Conservation (phyloP, 78 protist genomes). For the Creolimax fragrantissima region DNA sequence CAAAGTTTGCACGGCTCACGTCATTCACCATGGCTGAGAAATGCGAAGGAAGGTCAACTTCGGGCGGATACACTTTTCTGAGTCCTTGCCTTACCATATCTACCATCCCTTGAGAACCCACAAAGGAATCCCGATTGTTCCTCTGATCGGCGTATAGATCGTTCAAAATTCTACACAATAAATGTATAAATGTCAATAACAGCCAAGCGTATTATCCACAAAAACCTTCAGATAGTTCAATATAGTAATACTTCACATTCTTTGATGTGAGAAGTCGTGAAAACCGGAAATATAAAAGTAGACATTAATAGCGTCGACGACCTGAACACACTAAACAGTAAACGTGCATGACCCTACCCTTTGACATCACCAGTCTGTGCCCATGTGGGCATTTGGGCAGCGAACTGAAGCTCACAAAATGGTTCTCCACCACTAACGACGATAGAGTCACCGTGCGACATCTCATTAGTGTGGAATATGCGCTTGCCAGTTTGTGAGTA, state of each 20-base stretch:
- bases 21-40: background rate
- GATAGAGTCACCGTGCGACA: background rate
- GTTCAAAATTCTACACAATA: background rate
- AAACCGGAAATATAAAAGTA: too few species aligned
- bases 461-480: background rate
- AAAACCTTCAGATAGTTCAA: too few species aligned
- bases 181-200: too few species aligned
- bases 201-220: too few species aligned
- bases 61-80: background rate
- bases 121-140: background rate
- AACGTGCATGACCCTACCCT: background rate
- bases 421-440: background rate
- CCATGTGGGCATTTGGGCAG: background rate
- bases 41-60: background rate
- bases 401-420: background rate
- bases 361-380: background rate
- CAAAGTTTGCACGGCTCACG: too few species aligned
- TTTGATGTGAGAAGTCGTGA: too few species aligned
- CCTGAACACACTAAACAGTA: too few species aligned
- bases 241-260: too few species aligned
- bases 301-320: too few species aligned
- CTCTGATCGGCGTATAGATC: background rate
- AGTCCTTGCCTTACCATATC: background rate
- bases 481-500: background rate
- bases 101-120: background rate